These are phyloP conservation scores for Rubus idaeus DNA, from an alignment of 306 rosid genomes.

Conservation along the genomic window DNA sequence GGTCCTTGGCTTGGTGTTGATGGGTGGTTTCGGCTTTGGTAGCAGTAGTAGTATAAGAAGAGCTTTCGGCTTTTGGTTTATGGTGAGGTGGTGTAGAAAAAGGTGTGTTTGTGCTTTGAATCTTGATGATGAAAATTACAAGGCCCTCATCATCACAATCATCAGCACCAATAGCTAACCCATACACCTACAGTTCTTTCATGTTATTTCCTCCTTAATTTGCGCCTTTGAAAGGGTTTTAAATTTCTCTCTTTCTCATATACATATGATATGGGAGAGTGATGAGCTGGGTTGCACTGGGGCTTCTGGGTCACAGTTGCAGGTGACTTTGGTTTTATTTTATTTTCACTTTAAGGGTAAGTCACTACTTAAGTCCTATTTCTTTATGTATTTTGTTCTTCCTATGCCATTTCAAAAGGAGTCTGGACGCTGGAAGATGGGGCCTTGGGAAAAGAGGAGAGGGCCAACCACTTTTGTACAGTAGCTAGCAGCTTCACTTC, in stretches of 20 bases:
- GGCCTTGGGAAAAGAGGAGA: slow-evolving; percentile 34
- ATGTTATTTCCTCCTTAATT: slow-evolving; percentile 47
- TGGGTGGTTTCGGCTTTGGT: not conserved
- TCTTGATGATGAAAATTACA: slow-evolving; percentile 35
- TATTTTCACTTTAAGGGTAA: slow-evolving; percentile 4
- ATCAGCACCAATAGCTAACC: slow-evolving; percentile 37
- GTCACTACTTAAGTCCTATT: slow-evolving; percentile 9
- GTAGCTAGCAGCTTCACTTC: not conserved
- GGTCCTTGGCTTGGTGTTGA: not conserved
- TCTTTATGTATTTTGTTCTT: not conserved
- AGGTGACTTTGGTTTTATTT: slow-evolving; percentile 28
- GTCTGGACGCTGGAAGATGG: slow-evolving; percentile 18
- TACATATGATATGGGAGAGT: slow-evolving; percentile 24
- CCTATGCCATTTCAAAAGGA: slow-evolving; percentile 22
- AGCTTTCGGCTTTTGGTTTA: slow-evolving; percentile 3
- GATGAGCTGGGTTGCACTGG: slow-evolving; percentile 53
- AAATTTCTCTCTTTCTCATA: slow-evolving; percentile 15
- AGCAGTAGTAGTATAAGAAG: slow-evolving; percentile 13
- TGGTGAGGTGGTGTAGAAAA: slow-evolving; percentile 20
- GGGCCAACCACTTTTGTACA: slow-evolving; percentile 30
- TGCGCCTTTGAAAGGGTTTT: slow-evolving; percentile 55
- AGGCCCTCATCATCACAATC: slow-evolving; percentile 31
- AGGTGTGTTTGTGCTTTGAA: slow-evolving; percentile 17
- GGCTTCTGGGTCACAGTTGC: slow-evolving; percentile 38
- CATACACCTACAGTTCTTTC: slow-evolving; percentile 26